Evolutionary conservation across 306 rosid genomes (phyloP), one percentile per base, ranked within the genome.

Genomic region (Chamaecrista fasciculata): DNA sequence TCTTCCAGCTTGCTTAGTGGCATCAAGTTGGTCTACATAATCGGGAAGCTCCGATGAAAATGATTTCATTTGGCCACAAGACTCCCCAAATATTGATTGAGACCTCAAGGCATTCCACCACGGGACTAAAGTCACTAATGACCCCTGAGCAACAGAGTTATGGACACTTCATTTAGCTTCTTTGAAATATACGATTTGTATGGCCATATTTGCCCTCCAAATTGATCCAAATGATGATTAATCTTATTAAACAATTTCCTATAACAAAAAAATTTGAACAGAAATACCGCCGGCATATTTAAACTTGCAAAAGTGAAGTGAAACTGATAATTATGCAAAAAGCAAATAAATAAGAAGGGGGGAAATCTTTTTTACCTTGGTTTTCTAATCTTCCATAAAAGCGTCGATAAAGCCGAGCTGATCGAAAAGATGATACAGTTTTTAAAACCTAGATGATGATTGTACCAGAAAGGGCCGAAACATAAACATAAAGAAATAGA

Each of bases 51-150:
- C 90, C 75, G 73, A 76, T 11, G 89, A 80, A 37, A 82, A 89
- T 63, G 88, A 66, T 77, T 92, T 92, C 40, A 81, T 55, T 53
- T 81, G 92, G 71, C 80, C 87, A 81, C 82, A 85, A 28, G 90
- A 80, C 5, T 90, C 96, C 21, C 82, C 93, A 74, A 72, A 77
- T 61, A 56, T 53, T 0, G 88, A 72, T 67, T 81, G 91, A 71
- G 88, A 78, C 79, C 87, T 89, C 60, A 87, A 76, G 71, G 76
- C 72, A 80, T 76, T 72, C 96, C 93, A 89, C 91, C 96, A 85
- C n/a, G 88, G 86, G 4, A 82, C 83, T 44, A 87, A 76, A 73
- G 79, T 43, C 37, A 60, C 75, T 70, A 89, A 67, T 48, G 87
- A 70, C 46, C 82, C 16, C 72, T 84, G 88, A 36, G 92, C 91